Percentiles rank a stretch among this genome's conserved stretches.
These are phyloP conservation scores for Globisporangium apiculatum DNA, from an alignment of 352 stramenopile species.

Conservation along the genomic window DNA sequence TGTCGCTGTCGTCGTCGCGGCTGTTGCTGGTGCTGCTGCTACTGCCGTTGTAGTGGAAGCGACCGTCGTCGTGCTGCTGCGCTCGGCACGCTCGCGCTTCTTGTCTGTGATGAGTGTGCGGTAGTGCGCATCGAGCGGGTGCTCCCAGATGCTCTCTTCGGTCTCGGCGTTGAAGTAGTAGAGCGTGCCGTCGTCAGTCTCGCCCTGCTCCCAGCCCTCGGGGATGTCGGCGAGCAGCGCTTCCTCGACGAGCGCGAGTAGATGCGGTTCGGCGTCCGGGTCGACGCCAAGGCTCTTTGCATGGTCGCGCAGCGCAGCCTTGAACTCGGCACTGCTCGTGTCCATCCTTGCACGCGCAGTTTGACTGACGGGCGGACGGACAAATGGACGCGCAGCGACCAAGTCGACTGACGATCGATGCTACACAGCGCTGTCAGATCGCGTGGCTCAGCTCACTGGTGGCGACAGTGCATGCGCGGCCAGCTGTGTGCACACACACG, in stretches of 20 bases:
- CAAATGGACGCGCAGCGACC: no score
- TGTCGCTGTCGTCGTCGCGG: background rate
- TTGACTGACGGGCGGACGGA: no score
- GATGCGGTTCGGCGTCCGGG: slow-evolving; percentile 30
- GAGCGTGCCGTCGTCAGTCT: slow-evolving; percentile 59
- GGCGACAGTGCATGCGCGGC: no score
- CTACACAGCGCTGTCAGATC: no score
- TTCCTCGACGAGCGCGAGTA: slow-evolving; percentile 47
- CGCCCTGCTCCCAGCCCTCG: slow-evolving; percentile 48
- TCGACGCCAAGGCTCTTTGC: slow-evolving; percentile 55
- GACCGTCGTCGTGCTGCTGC: no score
- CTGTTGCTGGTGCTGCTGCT: background rate
- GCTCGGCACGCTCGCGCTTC: slow-evolving; percentile 22
- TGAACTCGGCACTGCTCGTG: slow-evolving; percentile 42
- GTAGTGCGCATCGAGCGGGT: slow-evolving; percentile 52
- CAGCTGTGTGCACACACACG: no score
- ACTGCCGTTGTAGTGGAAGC: background rate
- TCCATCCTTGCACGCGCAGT: slow-evolving; percentile 16
- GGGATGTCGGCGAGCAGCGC: slow-evolving; percentile 44
- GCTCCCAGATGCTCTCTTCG: slow-evolving; percentile 60
- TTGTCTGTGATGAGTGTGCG: slow-evolving; percentile 38
- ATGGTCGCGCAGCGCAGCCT: slow-evolving; percentile 49
- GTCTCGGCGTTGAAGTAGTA: slow-evolving; percentile 60
- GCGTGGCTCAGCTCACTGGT: no score
- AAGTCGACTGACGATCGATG: no score